A percentile compares a stretch with the other conserved stretches of the same genome.
Evolutionary conservation across 176 grass and related monocot species (phyloP).

Genomic region (Ananas comosus): DNA sequence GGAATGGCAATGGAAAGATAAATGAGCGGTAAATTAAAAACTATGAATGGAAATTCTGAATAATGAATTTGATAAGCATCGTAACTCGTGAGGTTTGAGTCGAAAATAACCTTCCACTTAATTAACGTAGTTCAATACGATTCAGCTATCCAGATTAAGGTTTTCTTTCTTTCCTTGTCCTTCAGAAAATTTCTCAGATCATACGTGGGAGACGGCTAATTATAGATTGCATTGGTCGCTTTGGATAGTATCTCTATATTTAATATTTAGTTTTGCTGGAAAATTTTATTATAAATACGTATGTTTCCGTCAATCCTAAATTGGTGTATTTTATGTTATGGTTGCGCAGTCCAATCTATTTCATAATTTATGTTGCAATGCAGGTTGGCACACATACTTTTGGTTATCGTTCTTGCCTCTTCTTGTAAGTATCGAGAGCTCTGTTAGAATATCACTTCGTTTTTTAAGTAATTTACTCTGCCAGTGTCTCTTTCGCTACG

Average conservation of each 20-base stretch:
- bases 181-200: too few relatives aligned
- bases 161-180: too few relatives aligned
- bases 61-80: too few relatives aligned
- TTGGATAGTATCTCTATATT: too few relatives aligned
- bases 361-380: constrained; percentile 32
- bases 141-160: too few relatives aligned
- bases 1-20: too few relatives aligned
- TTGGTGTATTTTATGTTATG: background rate
- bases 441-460: background rate
- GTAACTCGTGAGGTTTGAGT: too few relatives aligned
- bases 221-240: too few relatives aligned
- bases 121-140: too few relatives aligned
- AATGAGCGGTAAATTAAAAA: background rate
- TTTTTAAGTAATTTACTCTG: background rate
- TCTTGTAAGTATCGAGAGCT: constrained; percentile 57
- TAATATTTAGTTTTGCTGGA: too few relatives aligned
- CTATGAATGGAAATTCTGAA: background rate
- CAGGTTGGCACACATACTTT: constrained; percentile 96
- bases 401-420: constrained; percentile 94
- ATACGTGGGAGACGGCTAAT: too few relatives aligned
- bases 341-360: background rate
- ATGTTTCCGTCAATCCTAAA: background rate
- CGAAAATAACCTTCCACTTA: too few relatives aligned
- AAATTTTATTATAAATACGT: background rate
- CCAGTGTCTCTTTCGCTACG: background rate